phyloP scores from a whole-genome alignment of 2,329 filamentous ascomycete species.

The Fusarium miscanthi region DNA sequence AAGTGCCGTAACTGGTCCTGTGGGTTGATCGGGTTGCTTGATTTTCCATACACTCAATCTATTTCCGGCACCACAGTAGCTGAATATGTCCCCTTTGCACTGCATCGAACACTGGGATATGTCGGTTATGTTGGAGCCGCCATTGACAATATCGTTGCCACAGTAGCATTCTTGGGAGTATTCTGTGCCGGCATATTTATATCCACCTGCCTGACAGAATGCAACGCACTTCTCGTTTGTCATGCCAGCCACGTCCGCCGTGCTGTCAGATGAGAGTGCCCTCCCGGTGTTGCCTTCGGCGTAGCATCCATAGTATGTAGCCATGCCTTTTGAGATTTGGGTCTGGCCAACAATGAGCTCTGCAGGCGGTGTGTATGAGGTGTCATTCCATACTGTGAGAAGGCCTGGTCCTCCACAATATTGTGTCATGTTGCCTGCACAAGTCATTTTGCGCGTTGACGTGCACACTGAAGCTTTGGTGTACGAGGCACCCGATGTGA shows the following conservation, averaged over 20 bases:
- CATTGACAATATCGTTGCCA: slow-evolving; percentile 37
- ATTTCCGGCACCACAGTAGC: slow-evolving; percentile 42
- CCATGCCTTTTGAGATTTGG: slow-evolving; percentile 27
- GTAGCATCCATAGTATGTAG: slow-evolving; percentile 37
- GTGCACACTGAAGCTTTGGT: slow-evolving; percentile 25
- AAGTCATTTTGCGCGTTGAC: slow-evolving; percentile 34
- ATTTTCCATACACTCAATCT: slow-evolving; percentile 40
- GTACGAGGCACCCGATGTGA: slow-evolving; percentile 33
- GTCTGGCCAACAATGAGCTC: slow-evolving; percentile 32
- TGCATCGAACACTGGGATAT: slow-evolving; percentile 43
- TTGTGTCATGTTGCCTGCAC: slow-evolving; percentile 36
- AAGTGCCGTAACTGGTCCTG: slow-evolving; percentile 23
- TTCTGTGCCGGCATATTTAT: slow-evolving; percentile 51
- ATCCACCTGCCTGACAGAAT: slow-evolving; percentile 46
- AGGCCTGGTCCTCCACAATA: slow-evolving; percentile 36
- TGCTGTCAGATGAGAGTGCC: slow-evolving; percentile 33
- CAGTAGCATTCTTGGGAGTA: slow-evolving; percentile 52
- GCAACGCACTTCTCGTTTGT: slow-evolving; percentile 46
- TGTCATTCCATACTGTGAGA: slow-evolving; percentile 40
- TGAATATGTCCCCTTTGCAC: slow-evolving; percentile 40
- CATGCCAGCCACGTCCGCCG: slow-evolving; percentile 29
- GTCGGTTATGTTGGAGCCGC: slow-evolving; percentile 25
- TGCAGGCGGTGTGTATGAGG: slow-evolving; percentile 29
- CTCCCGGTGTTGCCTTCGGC: slow-evolving; percentile 26
- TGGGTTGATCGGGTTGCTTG: slow-evolving; percentile 22